These are phyloP conservation scores for Aspergillus uvarum DNA, from an alignment of 2,329 filamentous ascomycete species.

Conservation along the genomic window DNA sequence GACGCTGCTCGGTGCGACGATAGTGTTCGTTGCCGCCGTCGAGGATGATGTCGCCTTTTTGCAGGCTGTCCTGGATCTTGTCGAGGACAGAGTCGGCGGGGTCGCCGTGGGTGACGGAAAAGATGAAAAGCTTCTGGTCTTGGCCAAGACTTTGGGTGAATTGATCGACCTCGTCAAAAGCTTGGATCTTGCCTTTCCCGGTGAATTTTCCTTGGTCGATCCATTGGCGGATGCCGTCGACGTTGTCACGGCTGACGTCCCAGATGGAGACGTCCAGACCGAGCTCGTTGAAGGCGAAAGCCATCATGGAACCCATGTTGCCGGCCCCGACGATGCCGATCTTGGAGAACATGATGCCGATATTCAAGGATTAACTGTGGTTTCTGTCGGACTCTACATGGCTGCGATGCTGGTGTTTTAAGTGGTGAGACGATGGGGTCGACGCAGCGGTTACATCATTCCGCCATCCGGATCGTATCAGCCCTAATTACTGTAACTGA, in stretches of 20 bases:
- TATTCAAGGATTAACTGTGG: not conserved
- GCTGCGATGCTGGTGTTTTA: not conserved
- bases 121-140: constrained; percentile 40
- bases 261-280: constrained; percentile 42
- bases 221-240: constrained; percentile 31
- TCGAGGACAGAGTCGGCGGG: constrained; percentile 39
- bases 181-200: constrained; percentile 34
- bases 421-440: not conserved
- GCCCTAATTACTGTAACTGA: not conserved
- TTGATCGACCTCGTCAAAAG: constrained; percentile 36
- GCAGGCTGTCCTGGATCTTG: constrained; percentile 52
- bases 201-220: constrained; percentile 23
- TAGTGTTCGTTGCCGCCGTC: constrained; percentile 70
- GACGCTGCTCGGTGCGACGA: constrained; percentile 62
- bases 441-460: constrained; percentile 17
- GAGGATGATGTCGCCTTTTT: constrained; percentile 64
- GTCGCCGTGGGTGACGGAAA: constrained; percentile 42
- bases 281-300: constrained; percentile 41
- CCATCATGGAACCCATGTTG: constrained; percentile 47
- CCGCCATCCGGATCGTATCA: not conserved
- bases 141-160: constrained; percentile 36
- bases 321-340: constrained; percentile 44
- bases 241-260: constrained; percentile 36
- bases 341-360: constrained; percentile 28
- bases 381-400: too few species aligned